phyloP scores from a whole-genome alignment of 2,329 filamentous ascomycete species.

The Pseudonectria foliicola region DNA sequence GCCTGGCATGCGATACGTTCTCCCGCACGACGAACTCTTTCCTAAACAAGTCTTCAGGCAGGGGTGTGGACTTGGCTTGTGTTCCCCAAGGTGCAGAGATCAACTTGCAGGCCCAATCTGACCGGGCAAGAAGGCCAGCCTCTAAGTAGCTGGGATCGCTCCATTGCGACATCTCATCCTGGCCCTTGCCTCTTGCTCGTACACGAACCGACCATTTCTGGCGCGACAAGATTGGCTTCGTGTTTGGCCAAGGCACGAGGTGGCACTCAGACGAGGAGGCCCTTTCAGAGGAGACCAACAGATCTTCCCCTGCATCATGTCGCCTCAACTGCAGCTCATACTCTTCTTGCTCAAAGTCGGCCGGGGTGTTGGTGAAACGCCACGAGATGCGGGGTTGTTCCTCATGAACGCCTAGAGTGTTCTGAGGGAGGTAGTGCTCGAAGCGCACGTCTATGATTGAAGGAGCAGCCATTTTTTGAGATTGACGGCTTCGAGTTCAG shows the following conservation, averaged over 20 bases:
- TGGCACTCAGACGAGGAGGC: no score
- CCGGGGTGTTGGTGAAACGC: conserved; percentile 1
- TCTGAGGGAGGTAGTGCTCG: conserved; percentile 5
- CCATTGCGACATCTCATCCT: no score
- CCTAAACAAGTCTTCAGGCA: neutral
- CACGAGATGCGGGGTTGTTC: conserved; percentile 8
- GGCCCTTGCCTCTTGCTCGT: no score
- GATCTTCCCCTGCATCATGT: no score
- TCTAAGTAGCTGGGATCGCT: conserved; percentile 15
- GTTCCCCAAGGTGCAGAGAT: conserved; percentile 19
- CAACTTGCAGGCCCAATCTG: conserved; percentile 22
- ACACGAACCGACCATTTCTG: no score
- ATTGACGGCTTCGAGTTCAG: no score
- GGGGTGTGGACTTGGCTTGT: conserved; percentile 15
- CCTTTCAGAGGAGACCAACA: no score
- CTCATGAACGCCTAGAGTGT: conserved; percentile 5
- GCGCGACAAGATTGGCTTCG: no score
- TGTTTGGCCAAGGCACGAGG: no score
- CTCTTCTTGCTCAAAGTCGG: conserved; percentile 4
- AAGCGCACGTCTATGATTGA: conserved; percentile 6
- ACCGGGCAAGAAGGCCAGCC: conserved; percentile 22
- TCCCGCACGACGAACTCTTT: neutral
- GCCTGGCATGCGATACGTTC: conserved; percentile 20
- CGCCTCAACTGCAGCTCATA: neutral
- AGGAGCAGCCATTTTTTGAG: conserved; percentile 1